Percentiles rank a stretch among this genome's conserved stretches.
Conservation (phyloP, 2,329 filamentous ascomycete genomes). For the Onygenales sp. region DNA sequence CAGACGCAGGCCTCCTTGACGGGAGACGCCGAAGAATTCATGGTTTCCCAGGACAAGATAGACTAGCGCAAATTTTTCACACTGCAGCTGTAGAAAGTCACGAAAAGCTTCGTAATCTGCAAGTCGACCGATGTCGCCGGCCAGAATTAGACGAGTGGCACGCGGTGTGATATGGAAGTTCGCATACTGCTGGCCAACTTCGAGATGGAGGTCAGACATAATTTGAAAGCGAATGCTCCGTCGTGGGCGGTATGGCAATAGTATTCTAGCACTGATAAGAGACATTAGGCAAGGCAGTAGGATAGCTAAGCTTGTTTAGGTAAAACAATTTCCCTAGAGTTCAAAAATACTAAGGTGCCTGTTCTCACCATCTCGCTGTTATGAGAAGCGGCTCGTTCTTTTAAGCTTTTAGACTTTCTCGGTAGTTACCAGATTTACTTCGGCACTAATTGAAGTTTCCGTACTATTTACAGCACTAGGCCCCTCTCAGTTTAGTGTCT, state of each 20-base stretch:
- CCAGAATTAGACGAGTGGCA: slow-evolving; percentile 17
- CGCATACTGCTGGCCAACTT: slow-evolving; percentile 16
- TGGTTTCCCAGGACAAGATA: slow-evolving; percentile 28
- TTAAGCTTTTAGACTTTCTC: too few species aligned
- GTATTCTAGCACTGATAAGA: slow-evolving; percentile 6
- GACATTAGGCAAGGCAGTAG: slow-evolving; percentile 12
- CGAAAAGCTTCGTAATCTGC: slow-evolving; percentile 14
- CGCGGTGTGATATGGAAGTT: slow-evolving; percentile 13
- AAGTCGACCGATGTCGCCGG: slow-evolving; percentile 26
- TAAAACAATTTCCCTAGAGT: neutral
- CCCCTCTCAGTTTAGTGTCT: neutral
- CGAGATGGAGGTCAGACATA: slow-evolving; percentile 20
- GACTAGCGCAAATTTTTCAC: slow-evolving; percentile 18
- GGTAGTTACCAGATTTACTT: too few species aligned
- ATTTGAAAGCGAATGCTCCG: slow-evolving; percentile 13
- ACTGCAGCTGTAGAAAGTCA: slow-evolving; percentile 18
- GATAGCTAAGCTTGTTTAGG: neutral
- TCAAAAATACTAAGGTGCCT: neutral
- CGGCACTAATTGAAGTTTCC: too few species aligned
- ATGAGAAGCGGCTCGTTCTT: neutral
- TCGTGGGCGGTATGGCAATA: neutral
- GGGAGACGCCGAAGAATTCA: slow-evolving; percentile 26
- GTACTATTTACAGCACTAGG: neutral
- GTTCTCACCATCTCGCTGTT: neutral
- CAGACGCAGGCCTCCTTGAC: slow-evolving; percentile 11